phyloP scores from a whole-genome alignment of 345 rosid species.

The Microcos paniculata region DNA sequence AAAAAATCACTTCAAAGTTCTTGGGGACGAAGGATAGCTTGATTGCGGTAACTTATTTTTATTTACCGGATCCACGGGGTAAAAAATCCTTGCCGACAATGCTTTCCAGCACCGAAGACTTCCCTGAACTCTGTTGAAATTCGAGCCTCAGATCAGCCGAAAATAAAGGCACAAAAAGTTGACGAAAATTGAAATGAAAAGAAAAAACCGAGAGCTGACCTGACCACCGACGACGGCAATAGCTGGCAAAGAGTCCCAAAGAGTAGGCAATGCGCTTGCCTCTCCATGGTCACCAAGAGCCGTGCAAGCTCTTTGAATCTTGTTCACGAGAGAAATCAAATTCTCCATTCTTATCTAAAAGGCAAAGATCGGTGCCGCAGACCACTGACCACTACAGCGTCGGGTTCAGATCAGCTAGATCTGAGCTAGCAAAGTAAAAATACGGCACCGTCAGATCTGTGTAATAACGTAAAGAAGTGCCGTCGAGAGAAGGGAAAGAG shows the following conservation, averaged over 20 bases:
- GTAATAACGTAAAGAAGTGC: neutral
- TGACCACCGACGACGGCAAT: slow-evolving; percentile 99
- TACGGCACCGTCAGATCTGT: slow-evolving; percentile 20
- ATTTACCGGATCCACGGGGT: slow-evolving; percentile 99
- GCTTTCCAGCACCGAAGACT: slow-evolving; percentile 98
- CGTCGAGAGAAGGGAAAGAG: slow-evolving; percentile 13
- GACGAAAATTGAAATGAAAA: slow-evolving; percentile 20
- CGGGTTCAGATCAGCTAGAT: slow-evolving; percentile 25
- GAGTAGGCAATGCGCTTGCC: slow-evolving; percentile 81
- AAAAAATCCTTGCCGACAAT: slow-evolving; percentile 95
- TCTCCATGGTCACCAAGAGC: slow-evolving; percentile 99
- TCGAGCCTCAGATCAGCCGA: slow-evolving; percentile 6
- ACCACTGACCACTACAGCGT: neutral
- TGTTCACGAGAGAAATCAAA: slow-evolving; percentile 87
- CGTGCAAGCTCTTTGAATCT: slow-evolving; percentile 99
- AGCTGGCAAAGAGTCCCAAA: slow-evolving; percentile 95
- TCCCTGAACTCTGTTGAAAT: slow-evolving; percentile 81
- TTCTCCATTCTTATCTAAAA: slow-evolving; percentile 62
- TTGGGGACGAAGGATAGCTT: neutral
- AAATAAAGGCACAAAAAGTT: neutral
- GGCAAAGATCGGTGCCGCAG: slow-evolving; percentile 16
- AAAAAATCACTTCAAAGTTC: neutral
- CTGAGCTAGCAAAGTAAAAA: slow-evolving; percentile 3
- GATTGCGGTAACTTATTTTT: neutral
- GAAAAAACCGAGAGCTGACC: slow-evolving; percentile 38